Conservation (phyloP, 768 basidiomycete species). For the Pleurotus salmoneostramineus region DNA sequence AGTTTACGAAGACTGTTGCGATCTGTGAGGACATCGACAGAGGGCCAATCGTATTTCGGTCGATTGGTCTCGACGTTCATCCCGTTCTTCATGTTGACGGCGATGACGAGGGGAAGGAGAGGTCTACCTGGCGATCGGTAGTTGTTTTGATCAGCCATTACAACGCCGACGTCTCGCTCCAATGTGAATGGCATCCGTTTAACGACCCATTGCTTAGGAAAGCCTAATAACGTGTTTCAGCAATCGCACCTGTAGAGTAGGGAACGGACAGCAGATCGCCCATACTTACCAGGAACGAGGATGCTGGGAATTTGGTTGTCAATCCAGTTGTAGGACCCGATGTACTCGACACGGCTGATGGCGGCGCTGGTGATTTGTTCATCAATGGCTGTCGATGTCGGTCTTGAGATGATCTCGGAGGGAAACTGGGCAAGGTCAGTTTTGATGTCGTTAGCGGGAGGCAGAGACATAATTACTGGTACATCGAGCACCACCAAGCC, state of each 20-base stretch:
- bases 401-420: conserved; percentile 20
- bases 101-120: conserved; percentile 54
- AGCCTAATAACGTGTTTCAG: conserved; percentile 32
- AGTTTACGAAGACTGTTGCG: conserved; percentile 66
- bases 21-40: conserved; percentile 53
- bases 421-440: conserved; percentile 22
- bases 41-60: conserved; percentile 34
- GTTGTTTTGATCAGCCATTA: conserved; percentile 57
- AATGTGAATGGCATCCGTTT: conserved; percentile 47
- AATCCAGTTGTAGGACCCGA: conserved; percentile 56
- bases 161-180: conserved; percentile 44
- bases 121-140: conserved; percentile 32
- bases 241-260: not conserved
- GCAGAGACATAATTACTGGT: conserved; percentile 12
- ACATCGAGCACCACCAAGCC: too few relatives aligned
- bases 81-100: conserved; percentile 40
- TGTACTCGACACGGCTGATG: conserved; percentile 26
- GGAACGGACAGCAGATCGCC: not conserved
- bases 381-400: conserved; percentile 20
- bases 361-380: conserved; percentile 30
- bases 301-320: conserved; percentile 40
- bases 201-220: conserved; percentile 55
- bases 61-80: conserved; percentile 22
- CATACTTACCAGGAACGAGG: conserved; percentile 34
- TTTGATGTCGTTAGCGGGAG: conserved; percentile 30